These are phyloP conservation scores for Vigna unguiculata DNA, from an alignment of 306 rosid species.

Conservation along the genomic window DNA sequence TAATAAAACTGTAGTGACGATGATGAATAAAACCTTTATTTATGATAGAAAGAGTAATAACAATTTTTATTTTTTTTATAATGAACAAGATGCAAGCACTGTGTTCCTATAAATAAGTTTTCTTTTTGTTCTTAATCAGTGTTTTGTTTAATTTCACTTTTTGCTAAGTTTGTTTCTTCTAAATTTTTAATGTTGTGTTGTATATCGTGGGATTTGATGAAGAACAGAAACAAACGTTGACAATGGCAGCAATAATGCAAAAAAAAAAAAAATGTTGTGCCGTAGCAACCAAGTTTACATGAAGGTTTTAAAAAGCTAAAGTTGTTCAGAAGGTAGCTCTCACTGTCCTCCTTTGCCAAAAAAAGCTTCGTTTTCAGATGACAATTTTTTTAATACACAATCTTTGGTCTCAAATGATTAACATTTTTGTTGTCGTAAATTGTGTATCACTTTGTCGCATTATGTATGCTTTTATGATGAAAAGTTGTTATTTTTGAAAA, in stretches of 20 bases:
- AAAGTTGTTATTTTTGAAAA: slow-evolving; percentile 11
- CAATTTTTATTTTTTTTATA: no score
- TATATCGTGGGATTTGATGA: slow-evolving; percentile 2
- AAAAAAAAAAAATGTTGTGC: slow-evolving; percentile 1
- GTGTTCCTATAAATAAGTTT: not conserved
- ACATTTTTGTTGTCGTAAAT: slow-evolving; percentile 26
- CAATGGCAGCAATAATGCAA: not conserved
- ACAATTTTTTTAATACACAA: slow-evolving; percentile 23
- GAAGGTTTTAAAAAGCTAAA: slow-evolving; percentile 2
- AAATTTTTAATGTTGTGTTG: not conserved
- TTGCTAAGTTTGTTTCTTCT: not conserved
- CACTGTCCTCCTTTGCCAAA: not conserved
- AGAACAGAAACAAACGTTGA: slow-evolving; percentile 1
- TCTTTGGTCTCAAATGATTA: slow-evolving; percentile 10
- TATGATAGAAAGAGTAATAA: no score
- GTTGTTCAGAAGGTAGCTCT: slow-evolving; percentile 9
- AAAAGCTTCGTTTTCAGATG: not conserved
- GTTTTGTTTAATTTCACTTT: slow-evolving; percentile 14
- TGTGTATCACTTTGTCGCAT: slow-evolving; percentile 16
- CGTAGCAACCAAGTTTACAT: slow-evolving; percentile 8
- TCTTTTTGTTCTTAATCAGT: not conserved
- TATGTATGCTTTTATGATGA: slow-evolving; percentile 29
- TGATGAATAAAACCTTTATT: no score
- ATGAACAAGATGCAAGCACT: not conserved
- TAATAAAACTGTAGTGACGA: no score